phyloP scores from a whole-genome alignment of 805 yeast species.

The Komagataella kurtzmanii region DNA sequence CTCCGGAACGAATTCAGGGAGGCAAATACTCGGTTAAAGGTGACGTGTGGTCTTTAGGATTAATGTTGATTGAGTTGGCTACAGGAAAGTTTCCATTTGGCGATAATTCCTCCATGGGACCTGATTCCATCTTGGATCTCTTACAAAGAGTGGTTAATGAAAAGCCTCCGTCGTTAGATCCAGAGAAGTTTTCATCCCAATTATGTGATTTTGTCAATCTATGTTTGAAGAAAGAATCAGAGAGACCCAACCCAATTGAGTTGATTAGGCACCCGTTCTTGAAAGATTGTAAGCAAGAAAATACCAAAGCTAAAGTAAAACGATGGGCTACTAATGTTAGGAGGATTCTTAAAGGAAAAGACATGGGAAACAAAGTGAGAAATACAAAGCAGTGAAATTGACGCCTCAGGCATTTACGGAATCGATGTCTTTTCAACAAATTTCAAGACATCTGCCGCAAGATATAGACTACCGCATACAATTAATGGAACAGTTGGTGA shows the following conservation, averaged over 20 bases:
- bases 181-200: constrained; percentile 28
- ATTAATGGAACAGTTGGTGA: constrained; percentile 17
- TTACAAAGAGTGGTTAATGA: constrained; percentile 91
- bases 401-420: not conserved
- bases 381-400: not conserved
- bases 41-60: constrained; percentile 94
- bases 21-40: constrained; percentile 87
- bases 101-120: constrained; percentile 24
- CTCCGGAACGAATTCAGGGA: constrained; percentile 96
- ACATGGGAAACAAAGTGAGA: constrained; percentile 6
- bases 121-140: constrained; percentile 82
- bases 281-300: constrained; percentile 17
- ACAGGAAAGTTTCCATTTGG: constrained; percentile 74
- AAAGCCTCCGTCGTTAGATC: constrained; percentile 59
- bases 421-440: constrained; percentile 10
- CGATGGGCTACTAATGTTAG: constrained; percentile 23
- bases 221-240: constrained; percentile 65
- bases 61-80: constrained; percentile 80
- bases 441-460: constrained; percentile 43
- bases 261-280: constrained; percentile 30
- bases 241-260: constrained; percentile 64
- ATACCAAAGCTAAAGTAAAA: constrained; percentile 15
- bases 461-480: constrained; percentile 60
- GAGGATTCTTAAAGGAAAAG: constrained; percentile 21
- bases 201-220: constrained; percentile 58